Evolutionary conservation across 2,329 filamentous ascomycete species (phyloP).

Genomic region (Penicillium frequentans): DNA sequence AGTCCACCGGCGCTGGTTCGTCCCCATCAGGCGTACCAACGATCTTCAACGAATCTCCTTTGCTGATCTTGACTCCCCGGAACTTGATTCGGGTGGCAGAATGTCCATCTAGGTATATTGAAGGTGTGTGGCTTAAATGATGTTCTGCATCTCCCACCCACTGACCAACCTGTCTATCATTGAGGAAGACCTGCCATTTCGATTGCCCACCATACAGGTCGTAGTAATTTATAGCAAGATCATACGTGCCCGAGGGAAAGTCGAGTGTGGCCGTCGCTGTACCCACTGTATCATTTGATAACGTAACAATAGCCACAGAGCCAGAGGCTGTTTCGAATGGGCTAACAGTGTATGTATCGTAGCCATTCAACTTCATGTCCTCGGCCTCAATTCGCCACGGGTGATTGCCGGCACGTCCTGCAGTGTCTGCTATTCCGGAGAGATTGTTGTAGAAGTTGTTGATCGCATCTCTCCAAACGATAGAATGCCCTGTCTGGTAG

Average conservation of each 20-base stretch:
- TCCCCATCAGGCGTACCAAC: constrained; percentile 59
- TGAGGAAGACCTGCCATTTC: constrained; percentile 56
- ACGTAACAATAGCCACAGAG: constrained; percentile 56
- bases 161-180: constrained; percentile 52
- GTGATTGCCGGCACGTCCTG: constrained; percentile 59
- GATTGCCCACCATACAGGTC: constrained; percentile 61
- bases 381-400: constrained; percentile 70
- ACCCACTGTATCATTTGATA: constrained; percentile 52
- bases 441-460: constrained; percentile 63
- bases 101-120: constrained; percentile 63
- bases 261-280: constrained; percentile 50
- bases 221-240: constrained; percentile 67
- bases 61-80: constrained; percentile 47
- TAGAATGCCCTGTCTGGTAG: constrained; percentile 68
- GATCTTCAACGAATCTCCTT: constrained; percentile 56
- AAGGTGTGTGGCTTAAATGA: constrained; percentile 58
- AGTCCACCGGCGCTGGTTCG: constrained; percentile 68
- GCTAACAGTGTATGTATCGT: constrained; percentile 53
- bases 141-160: constrained; percentile 65
- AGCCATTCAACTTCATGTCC: constrained; percentile 61
- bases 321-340: constrained; percentile 63
- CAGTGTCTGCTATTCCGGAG: constrained; percentile 60
- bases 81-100: constrained; percentile 65
- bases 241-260: constrained; percentile 57
- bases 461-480: constrained; percentile 72